Conservation (phyloP, 2,329 filamentous ascomycete genomes). For the Fusarium heterosporum region DNA sequence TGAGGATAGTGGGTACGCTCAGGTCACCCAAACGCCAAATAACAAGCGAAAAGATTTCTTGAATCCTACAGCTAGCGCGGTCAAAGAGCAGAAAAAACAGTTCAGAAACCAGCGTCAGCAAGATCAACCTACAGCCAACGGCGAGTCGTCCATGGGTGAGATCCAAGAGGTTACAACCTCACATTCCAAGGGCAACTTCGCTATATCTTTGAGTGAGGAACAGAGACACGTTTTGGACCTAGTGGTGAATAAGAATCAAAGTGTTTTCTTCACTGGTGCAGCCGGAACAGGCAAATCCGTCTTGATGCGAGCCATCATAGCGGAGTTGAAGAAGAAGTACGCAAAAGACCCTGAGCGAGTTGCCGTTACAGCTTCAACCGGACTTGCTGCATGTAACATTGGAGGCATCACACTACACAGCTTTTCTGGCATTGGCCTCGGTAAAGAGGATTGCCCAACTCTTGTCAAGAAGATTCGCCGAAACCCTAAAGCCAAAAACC, state of each 20-base stretch:
- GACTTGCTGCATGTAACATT: slow-evolving; percentile 95
- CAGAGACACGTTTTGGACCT: slow-evolving; percentile 86
- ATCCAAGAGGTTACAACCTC: slow-evolving; percentile 56
- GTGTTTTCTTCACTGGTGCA: slow-evolving; percentile 97
- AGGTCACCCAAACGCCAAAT: slow-evolving; percentile 42
- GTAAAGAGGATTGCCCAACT: slow-evolving; percentile 84
- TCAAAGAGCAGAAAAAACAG: slow-evolving; percentile 78
- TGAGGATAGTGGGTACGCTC: slow-evolving; percentile 48
- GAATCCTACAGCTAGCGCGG: slow-evolving; percentile 44
- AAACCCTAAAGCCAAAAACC: slow-evolving; percentile 86
- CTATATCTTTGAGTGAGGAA: slow-evolving; percentile 83
- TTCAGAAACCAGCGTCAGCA: slow-evolving; percentile 67
- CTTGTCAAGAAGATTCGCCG: slow-evolving; percentile 91
- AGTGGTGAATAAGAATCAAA: slow-evolving; percentile 82
- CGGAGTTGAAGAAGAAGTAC: slow-evolving; percentile 81
- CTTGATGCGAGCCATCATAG: slow-evolving; percentile 90
- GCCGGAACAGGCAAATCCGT: slow-evolving; percentile 98
- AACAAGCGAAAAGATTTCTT: slow-evolving; percentile 45
- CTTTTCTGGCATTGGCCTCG: slow-evolving; percentile 90
- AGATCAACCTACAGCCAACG: slow-evolving; percentile 57
- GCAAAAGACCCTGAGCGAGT: slow-evolving; percentile 82
- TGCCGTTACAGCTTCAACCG: slow-evolving; percentile 94
- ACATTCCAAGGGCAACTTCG: slow-evolving; percentile 51
- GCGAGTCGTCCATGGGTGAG: slow-evolving; percentile 48
- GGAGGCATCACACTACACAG: slow-evolving; percentile 96